These are phyloP conservation scores for Aspergillus nomiae DNA, from an alignment of 2,329 filamentous ascomycete species.

Conservation along the genomic window DNA sequence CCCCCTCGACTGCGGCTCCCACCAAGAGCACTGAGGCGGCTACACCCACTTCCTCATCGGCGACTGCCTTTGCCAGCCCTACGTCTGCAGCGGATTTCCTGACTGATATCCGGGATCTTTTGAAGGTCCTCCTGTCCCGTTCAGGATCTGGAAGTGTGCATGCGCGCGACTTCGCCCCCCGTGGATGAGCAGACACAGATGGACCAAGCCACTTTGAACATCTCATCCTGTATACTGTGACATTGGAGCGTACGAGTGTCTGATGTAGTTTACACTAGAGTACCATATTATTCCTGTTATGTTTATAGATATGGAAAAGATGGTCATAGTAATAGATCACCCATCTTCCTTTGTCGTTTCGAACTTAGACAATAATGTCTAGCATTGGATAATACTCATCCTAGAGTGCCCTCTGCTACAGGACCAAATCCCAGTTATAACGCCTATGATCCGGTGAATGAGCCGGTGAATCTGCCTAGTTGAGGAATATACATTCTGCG, in stretches of 20 bases:
- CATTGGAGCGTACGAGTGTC: rapidly evolving
- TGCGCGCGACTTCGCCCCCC: not conserved
- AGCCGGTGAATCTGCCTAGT: too few species aligned
- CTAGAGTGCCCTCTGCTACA: too few species aligned
- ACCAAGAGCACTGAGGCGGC: not conserved
- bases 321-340: not conserved
- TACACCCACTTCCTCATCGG: not conserved
- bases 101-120: not conserved
- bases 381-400: not conserved
- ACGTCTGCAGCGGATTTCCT: not conserved
- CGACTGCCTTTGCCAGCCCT: not conserved
- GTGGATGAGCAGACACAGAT: not conserved
- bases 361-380: not conserved
- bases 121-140: not conserved
- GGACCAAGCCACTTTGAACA: not conserved
- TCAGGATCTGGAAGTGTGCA: not conserved
- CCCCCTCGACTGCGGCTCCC: not conserved
- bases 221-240: not conserved
- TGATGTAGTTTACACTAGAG: not conserved
- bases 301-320: not conserved
- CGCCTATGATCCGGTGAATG: too few species aligned
- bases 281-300: not conserved
- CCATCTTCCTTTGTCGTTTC: not conserved
- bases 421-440: too few species aligned
- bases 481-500: too few species aligned